phyloP scores from a whole-genome alignment of 345 rosid species.

The Gossypium stocksii region DNA sequence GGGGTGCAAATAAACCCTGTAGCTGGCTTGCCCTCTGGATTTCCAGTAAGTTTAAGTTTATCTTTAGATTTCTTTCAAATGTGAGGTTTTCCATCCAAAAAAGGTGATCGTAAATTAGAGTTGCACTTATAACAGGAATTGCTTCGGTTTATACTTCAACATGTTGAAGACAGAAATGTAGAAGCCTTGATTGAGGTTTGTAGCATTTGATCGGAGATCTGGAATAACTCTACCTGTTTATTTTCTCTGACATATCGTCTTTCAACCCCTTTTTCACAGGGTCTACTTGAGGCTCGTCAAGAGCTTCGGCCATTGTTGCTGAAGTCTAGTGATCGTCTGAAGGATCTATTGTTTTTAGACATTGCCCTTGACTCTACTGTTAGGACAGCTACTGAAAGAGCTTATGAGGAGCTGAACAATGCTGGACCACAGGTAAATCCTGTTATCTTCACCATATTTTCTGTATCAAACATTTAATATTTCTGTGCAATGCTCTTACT shows the following conservation, averaged over 20 bases:
- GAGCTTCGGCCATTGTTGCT: constrained; percentile 71
- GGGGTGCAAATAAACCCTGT: constrained; percentile 90
- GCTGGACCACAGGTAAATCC: constrained; percentile 76
- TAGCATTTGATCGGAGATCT: constrained; percentile 1
- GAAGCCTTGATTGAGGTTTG: constrained; percentile 87
- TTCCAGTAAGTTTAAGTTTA: constrained; percentile 54
- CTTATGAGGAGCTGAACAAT: constrained; percentile 71
- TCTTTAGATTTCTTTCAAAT: constrained; percentile 19
- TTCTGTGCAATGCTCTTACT: constrained; percentile 2
- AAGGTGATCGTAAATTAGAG: constrained; percentile 8
- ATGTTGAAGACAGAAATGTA: constrained; percentile 84
- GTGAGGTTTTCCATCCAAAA: constrained; percentile 4
- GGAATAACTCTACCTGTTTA: constrained; percentile 6
- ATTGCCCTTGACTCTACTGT: constrained; percentile 91
- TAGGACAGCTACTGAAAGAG: constrained; percentile 92
- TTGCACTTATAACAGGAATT: constrained; percentile 50
- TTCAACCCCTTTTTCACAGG: constrained; percentile 34
- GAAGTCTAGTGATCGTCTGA: constrained; percentile 73
- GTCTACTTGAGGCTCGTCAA: constrained; percentile 95
- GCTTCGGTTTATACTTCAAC: constrained; percentile 71
- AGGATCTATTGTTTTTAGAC: constrained; percentile 90
- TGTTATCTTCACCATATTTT: constrained; percentile 13
- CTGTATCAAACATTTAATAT: constrained; percentile 8
- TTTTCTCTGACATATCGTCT: not conserved
- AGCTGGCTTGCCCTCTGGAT: constrained; percentile 84